phyloP scores from a whole-genome alignment of 2,329 filamentous ascomycete species.

The Talaromyces sp. region DNA sequence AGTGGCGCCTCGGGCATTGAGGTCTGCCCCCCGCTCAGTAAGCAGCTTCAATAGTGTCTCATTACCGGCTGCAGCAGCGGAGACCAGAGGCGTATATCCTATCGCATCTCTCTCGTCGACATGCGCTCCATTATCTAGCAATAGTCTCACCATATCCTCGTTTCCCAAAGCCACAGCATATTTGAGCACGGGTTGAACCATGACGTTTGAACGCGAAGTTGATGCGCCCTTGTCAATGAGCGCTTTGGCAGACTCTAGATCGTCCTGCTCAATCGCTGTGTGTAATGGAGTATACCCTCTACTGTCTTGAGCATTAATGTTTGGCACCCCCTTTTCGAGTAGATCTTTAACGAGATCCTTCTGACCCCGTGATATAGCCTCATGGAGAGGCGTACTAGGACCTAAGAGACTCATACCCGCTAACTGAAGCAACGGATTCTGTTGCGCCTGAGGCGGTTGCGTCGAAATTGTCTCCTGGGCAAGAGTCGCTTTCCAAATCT shows the following conservation, averaged over 20 bases:
- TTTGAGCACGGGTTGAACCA: neutral
- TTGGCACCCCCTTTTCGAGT: neutral
- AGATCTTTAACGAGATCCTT: neutral
- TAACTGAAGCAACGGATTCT: slow-evolving; percentile 5
- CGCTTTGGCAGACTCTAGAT: neutral
- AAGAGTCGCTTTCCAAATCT: slow-evolving; percentile 9
- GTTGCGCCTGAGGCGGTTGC: neutral
- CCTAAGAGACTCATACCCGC: slow-evolving; percentile 1
- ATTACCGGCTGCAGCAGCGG: neutral
- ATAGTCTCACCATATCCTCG: neutral
- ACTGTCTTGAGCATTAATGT: slow-evolving; percentile 1
- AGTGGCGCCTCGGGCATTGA: neutral
- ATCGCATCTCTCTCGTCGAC: slow-evolving; percentile 4
- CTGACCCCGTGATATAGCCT: slow-evolving; percentile 1
- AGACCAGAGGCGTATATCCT: slow-evolving; percentile 1
- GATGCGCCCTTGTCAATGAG: slow-evolving; percentile 4
- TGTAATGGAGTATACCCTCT: slow-evolving; percentile 1
- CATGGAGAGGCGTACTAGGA: neutral
- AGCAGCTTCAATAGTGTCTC: neutral
- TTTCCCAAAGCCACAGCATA: neutral
- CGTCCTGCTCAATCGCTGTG: slow-evolving; percentile 1
- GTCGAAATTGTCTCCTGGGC: neutral
- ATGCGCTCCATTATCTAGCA: slow-evolving; percentile 4
- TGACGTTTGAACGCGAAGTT: neutral
- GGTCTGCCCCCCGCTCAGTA: neutral